phyloP scores from a whole-genome alignment of 257 asterid genomes.

The Lycium barbarum region DNA sequence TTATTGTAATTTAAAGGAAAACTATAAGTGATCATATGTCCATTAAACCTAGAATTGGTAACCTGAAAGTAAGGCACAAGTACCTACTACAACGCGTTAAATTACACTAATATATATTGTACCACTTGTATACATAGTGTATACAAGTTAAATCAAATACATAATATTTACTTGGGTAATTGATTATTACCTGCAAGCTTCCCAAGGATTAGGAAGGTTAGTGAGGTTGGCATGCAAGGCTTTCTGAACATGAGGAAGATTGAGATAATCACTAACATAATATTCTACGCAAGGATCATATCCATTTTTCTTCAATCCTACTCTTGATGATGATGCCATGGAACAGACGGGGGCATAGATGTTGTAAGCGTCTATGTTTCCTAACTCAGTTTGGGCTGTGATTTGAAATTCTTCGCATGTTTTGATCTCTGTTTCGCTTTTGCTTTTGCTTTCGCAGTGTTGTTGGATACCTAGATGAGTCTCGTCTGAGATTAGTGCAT shows the following conservation, averaged over 20 bases:
- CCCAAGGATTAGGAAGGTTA: constrained; percentile 43
- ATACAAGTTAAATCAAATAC: too few relatives aligned
- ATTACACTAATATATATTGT: too few relatives aligned
- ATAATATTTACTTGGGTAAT: too few relatives aligned
- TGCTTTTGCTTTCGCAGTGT: constrained; percentile 35
- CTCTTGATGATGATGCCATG: neutral
- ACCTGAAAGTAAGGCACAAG: too few relatives aligned
- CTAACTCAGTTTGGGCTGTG: constrained; percentile 34
- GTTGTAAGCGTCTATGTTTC: constrained; percentile 43
- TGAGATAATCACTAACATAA: constrained; percentile 40
- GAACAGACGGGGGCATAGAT: constrained; percentile 49
- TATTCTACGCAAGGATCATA: constrained; percentile 47
- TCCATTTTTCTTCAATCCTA: constrained; percentile 18
- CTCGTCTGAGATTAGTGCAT: constrained; percentile 54
- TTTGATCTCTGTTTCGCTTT: constrained; percentile 19
- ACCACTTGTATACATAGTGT: too few relatives aligned
- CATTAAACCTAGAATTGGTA: too few relatives aligned
- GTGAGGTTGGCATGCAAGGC: constrained; percentile 52
- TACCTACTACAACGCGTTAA: too few relatives aligned
- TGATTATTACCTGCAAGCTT: constrained; percentile 39
- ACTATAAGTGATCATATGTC: too few relatives aligned
- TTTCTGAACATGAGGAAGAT: constrained; percentile 51
- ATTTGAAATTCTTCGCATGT: constrained; percentile 35
- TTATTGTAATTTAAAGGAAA: too few relatives aligned
- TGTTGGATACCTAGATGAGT: constrained; percentile 41